Evolutionary conservation across 345 rosid species (phyloP), one percentile per base, ranked within the genome.

Genomic region (Durio zibethinus): DNA sequence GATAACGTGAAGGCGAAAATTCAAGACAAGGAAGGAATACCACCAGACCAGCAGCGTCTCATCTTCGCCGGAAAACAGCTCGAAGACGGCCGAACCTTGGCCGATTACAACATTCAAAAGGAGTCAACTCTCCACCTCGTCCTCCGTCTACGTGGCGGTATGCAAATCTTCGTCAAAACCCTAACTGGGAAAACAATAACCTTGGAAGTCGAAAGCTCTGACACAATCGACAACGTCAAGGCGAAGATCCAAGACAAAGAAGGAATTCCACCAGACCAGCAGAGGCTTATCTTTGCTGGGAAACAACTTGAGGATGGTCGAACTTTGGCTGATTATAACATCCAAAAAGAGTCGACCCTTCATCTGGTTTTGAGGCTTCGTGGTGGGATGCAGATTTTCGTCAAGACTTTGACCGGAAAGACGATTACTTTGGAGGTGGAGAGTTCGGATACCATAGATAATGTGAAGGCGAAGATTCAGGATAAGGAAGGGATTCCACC

Each of bases 331-430:
- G 87, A 84, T 27, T 84, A 84, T 66, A 84, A 81, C 61, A 84
- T 84, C 1, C 87, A 84, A 67, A 84, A 84, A 79, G 87, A 84
- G 54, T 86, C 88, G 0, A 86, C 88, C 0, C 86, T 86, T 42
- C 88, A 86, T 48, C 29, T 86, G 36, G 88, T 86, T 0, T 33
- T 86, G 25, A 65, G 88, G 52, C 86, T 86, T 0, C 86, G 88
- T 61, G 88, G 88, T 0, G 88, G 88, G 10, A 86, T 86, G 88
- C 88, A 86, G 66, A 86, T 86, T 3, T 86, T 86, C 2, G 84
- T 84, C 0, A 84, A 84, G 78, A 84, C 87, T 3, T 15, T 84
- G 5, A 84, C 87, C 0, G 87, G 84, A 0, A 84, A 84, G 81
- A 84, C 84, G 0, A 84, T 84, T 8, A 82, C 87, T 10, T 36